Base-by-base conservation (phyloP, 164 flowering plant genomes). In the Sedum album region DNA sequence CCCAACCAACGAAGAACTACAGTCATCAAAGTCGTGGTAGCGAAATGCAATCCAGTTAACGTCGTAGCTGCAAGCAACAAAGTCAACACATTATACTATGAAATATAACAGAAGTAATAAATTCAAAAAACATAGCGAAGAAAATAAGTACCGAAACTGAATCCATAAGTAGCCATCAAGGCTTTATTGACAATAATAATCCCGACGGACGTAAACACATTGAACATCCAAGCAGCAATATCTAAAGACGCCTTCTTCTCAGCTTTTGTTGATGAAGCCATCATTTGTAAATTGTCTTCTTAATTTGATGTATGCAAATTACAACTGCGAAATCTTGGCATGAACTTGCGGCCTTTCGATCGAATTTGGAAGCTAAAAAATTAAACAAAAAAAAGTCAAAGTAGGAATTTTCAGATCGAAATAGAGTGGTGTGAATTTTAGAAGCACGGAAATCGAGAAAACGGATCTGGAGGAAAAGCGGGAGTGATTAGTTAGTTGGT, bases 21-120 rank as follows among this genome's bases (percentile, higher is more conserved):
- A 0, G 85, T 83, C 84, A 86, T 79, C 76, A 83, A 53, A 14
- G 91, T 80, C 18, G 91, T 86, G 33, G 84, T 78, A 35, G 70
- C 76, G 75, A 86, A 86, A 73, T 86, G 91, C 68, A 86, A 66
- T 7, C 91, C 91, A 38, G 91, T 86, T 71, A 86, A 78, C 25
- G 91, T 85, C 61, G 91, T 86, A 67, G 91, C 91, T 86, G 87
- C 80, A 80, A 49, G 5, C n/a, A 69, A 48, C 23, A 25, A 31
- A 60, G 23, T 13, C 63, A 26, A 60, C 9, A 60, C 4, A 60
- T 3, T 2, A 8, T 2, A 3, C 3, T 35, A 3, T 35, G 38
- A 35, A 35, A n/a, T n/a, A n/a, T n/a, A n/a, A n/a, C n/a, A n/a
- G n/a, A n/a, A n/a, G n/a, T n/a, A n/a, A n/a, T n/a, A n/a, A n/a